Conservation (phyloP, 306 rosid genomes). For the Vigna hirtella region DNA sequence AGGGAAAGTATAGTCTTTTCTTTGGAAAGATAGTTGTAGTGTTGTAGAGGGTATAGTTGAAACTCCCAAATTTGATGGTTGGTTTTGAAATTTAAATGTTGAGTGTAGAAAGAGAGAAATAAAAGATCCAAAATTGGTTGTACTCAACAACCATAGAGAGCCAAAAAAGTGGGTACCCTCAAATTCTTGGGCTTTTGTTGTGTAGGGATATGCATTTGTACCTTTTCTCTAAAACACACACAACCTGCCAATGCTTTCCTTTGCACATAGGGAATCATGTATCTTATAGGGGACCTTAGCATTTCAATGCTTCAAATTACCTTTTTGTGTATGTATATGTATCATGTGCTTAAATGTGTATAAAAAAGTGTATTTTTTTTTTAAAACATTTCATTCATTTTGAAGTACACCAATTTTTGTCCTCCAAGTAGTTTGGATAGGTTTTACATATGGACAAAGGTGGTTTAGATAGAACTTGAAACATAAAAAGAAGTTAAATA, state of each 20-base stretch:
- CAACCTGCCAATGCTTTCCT: constrained; percentile 7
- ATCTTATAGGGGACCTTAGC: constrained; percentile 29
- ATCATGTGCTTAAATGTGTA: too few species aligned
- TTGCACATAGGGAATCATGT: constrained; percentile 2
- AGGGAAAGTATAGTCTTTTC: neutral
- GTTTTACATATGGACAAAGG: too few species aligned
- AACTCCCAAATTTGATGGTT: constrained; percentile 7
- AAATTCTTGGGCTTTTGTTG: neutral
- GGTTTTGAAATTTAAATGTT: constrained; percentile 40
- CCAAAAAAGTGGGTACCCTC: constrained; percentile 20
- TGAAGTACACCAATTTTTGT: too few species aligned
- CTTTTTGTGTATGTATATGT: neutral
- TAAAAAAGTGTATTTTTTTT: too few species aligned
- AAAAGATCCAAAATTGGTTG: constrained; percentile 21
- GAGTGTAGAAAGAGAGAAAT: constrained; percentile 1
- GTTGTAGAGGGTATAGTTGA: neutral
- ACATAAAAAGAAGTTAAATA: too few species aligned
- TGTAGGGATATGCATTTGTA: constrained; percentile 13
- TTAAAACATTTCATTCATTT: too few species aligned
- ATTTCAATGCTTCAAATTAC: constrained; percentile 13
- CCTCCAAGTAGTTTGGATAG: too few species aligned
- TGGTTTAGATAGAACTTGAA: too few species aligned
- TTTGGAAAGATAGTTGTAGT: neutral
- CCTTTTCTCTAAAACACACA: constrained; percentile 22
- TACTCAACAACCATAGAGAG: constrained; percentile 3